phyloP scores from a whole-genome alignment of 2,329 filamentous ascomycete species.

The Ascochyta fabae region DNA sequence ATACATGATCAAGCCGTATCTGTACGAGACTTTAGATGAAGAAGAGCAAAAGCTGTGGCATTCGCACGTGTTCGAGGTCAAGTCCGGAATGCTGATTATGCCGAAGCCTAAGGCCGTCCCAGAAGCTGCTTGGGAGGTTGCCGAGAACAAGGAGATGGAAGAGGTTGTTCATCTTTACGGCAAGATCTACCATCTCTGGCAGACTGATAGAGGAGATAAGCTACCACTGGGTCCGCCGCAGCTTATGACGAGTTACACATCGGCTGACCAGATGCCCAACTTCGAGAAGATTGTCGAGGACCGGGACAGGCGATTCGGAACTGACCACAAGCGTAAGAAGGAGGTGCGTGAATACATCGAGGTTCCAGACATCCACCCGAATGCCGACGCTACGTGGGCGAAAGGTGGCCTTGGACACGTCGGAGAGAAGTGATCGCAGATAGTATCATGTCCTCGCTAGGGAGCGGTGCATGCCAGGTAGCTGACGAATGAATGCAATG shows the following conservation, averaged over 20 bases:
- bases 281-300: slow-evolving; percentile 56
- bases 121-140: slow-evolving; percentile 71
- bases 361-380: slow-evolving; percentile 55
- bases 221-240: slow-evolving; percentile 67
- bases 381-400: slow-evolving; percentile 59
- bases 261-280: slow-evolving; percentile 55
- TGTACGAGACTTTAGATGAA: slow-evolving; percentile 69
- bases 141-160: slow-evolving; percentile 82
- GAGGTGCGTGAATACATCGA: slow-evolving; percentile 61
- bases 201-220: slow-evolving; percentile 75
- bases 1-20: slow-evolving; percentile 78
- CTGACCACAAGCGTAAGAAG: slow-evolving; percentile 60
- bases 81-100: slow-evolving; percentile 81
- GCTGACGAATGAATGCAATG: not conserved
- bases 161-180: slow-evolving; percentile 77
- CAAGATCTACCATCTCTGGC: slow-evolving; percentile 87
- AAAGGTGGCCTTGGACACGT: slow-evolving; percentile 27
- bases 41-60: slow-evolving; percentile 82
- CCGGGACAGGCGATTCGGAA: slow-evolving; percentile 61
- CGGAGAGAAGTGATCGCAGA: not conserved
- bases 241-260: slow-evolving; percentile 69
- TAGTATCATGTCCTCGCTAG: too few species aligned
- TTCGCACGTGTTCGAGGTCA: slow-evolving; percentile 76
- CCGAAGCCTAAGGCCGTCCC: slow-evolving; percentile 65
- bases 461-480: not conserved